Conservation (phyloP, 306 rosid genomes). For the Datisca glomerata region DNA sequence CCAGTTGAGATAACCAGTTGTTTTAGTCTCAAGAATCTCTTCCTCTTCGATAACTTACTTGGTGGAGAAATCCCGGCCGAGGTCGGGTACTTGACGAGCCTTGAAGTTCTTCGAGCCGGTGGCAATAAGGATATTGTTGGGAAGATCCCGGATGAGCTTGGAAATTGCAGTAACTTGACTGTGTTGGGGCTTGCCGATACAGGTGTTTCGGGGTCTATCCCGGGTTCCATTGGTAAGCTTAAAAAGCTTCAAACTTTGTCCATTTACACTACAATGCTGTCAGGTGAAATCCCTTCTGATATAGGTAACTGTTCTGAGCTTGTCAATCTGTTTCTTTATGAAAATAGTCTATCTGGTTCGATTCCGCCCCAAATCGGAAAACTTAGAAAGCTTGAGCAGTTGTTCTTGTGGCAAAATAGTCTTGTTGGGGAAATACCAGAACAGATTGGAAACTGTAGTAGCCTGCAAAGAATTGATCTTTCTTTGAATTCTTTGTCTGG, state of each 20-base stretch:
- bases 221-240: conserved; percentile 56
- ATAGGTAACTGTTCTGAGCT: conserved; percentile 90
- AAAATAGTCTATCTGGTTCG: conserved; percentile 57
- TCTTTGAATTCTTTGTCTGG: conserved; percentile 72
- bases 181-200: conserved; percentile 74
- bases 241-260: conserved; percentile 49
- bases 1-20: conserved; percentile 52
- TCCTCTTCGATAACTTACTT: conserved; percentile 49
- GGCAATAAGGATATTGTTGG: conserved; percentile 66
- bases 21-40: conserved; percentile 36
- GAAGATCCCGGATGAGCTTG: conserved; percentile 47
- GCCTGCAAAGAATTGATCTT: conserved; percentile 47
- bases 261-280: conserved; percentile 57
- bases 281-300: conserved; percentile 70
- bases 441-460: conserved; percentile 63
- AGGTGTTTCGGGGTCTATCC: conserved; percentile 53
- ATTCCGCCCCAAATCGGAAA: conserved; percentile 59
- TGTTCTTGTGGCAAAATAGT: conserved; percentile 71
- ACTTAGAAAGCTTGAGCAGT: conserved; percentile 57
- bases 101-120: conserved; percentile 58
- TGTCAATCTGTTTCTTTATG: conserved; percentile 55
- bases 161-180: conserved; percentile 50
- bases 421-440: conserved; percentile 50
- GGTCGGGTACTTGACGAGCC: conserved; percentile 37
- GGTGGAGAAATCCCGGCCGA: conserved; percentile 42